Evolutionary conservation across 1,284 basidiomycete genomes (phyloP), one percentile per base, ranked within the genome.

Genomic region (Retiboletus fuscus): DNA sequence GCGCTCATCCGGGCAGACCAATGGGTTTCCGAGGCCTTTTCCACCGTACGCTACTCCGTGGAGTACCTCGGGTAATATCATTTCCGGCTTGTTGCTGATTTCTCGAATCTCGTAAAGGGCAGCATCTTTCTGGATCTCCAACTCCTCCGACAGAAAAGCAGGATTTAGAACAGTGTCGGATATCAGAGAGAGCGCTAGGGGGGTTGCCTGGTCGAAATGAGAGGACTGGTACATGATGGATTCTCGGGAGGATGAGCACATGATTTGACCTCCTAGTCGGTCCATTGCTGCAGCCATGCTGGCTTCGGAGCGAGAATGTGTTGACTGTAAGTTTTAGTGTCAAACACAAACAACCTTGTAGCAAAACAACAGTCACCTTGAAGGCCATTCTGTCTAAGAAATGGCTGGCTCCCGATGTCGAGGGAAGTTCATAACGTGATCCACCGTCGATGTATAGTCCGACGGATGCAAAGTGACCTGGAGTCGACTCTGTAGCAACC

Each of bases 201-300:
- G 91, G 2, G 96, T 94, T 58, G 92, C 92, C 75, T 93, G 87
- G 75, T 96, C 92, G 82, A 97, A 98, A 79, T 98, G 94, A 61
- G 96, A 95, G 24, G 97, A 97, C 84, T 99, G 97, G 83, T 99
- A 99, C 95, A 98, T 96, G 83, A 99, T 96, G 49, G 96, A 92
- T 83, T 99, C 97, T 61, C 97, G 89, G 10, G 96, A 95, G 20
- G 96, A 96, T 13, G 96, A 93, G 80, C 95, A 96, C 82, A 95
- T 89, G 71, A 99, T 96, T 83, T 98, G 96, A 28, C 96, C 96
- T 61, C 98, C 97, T 28, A 98, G 88, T 16, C 89, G 88, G 81
- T 96, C 93, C 78, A 98, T 95, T 64, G 93, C 91, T 8, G 86
- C 85, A 12, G 92, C 91, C 94, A 99, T 97, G 76, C 95, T 89